Evolutionary conservation across 2,329 filamentous ascomycete species (phyloP), one percentile per base, ranked within the genome.

Genomic region (Penicillium decumbens): DNA sequence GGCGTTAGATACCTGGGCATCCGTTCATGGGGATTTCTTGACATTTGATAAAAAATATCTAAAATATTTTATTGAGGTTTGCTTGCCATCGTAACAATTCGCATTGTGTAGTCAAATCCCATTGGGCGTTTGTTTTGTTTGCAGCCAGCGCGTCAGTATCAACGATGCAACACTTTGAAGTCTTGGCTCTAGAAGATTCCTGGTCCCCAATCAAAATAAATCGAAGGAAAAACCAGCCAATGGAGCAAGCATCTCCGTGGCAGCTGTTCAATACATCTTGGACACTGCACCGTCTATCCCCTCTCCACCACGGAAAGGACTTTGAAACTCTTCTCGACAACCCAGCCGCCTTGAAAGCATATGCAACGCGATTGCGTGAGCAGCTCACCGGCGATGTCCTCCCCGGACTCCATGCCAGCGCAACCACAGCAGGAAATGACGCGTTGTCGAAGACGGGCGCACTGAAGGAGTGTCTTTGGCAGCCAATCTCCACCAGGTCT

Each of bases 231-330:
- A 32, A 15, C 13, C n/a, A 39, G 29, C 10, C 10, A 70, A 70
- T 70, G 66, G 57, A 58, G 20, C 48, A 58, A 43, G 50, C 55
- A 50, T 60, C 45, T 13, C 47, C 48, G 24, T 50, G 73, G 47
- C 74, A 76, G 9, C 67, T 80, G 33, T 77, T 78, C 58, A 74
- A 76, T 58, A 73, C 73, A n/a, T 79, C 77, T 25, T 80, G 77
- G 72, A 75, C 67, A n/a, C 64, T 77, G 43, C 76, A 79, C 60
- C 76, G 77, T 55, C 64, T 80, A 7, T 79, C 78, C 3, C 77
- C 77, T n/a, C 71, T 81, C 33, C 74, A 79, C 60, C 73, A 78
- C 57, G 71, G 67, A 49, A 68, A 69, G 37, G 66, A 72, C 12
- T 65, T 60, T 43, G 55, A 61, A 38, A 60, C 65, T 6, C 62